phyloP scores from a whole-genome alignment of 2,329 filamentous ascomycete species.

The Talaromyces sp. region DNA sequence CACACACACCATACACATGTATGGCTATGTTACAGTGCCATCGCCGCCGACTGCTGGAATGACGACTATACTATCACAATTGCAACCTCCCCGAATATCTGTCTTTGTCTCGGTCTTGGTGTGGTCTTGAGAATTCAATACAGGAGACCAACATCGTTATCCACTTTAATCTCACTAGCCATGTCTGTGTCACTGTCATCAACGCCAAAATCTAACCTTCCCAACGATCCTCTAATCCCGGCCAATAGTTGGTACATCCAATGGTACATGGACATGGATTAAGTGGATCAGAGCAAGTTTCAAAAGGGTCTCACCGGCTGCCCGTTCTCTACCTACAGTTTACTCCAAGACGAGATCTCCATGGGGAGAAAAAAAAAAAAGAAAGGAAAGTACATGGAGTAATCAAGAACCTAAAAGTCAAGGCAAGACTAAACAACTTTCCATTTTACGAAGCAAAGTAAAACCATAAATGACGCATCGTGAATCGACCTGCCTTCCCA shows the following conservation, averaged over 20 bases:
- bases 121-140: background rate
- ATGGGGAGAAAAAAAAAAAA: conserved; percentile 2
- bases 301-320: conserved; percentile 9
- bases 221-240: conserved; percentile 5
- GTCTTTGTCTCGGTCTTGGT: too few species aligned
- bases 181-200: background rate
- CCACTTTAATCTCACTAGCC: conserved; percentile 3
- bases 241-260: conserved; percentile 1
- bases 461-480: background rate
- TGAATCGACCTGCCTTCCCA: background rate
- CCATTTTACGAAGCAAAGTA: background rate
- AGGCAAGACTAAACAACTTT: background rate
- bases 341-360: background rate
- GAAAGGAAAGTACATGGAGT: background rate
- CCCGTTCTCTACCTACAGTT: background rate
- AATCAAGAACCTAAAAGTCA: background rate
- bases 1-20: background rate
- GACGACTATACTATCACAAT: background rate
- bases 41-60: background rate
- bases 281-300: background rate
- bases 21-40: background rate
- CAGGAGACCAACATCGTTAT: background rate
- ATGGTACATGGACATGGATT: background rate
- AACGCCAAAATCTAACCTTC: conserved; percentile 5
- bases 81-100: background rate